Evolutionary conservation across 345 rosid species (phyloP).

Genomic region (Noccaea bulbosa): DNA sequence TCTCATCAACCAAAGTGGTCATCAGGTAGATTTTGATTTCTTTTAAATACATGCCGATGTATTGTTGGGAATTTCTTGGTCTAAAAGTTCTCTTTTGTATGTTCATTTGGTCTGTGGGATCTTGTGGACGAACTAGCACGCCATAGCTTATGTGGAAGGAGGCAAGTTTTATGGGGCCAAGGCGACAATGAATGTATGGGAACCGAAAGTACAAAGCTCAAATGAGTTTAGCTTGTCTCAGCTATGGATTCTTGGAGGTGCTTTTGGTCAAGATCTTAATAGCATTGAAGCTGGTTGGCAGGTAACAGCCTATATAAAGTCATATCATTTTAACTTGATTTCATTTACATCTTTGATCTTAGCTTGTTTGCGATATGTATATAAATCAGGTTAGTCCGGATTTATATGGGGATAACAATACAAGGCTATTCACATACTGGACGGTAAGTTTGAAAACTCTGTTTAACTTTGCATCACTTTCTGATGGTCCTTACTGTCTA

Average conservation of each 20-base stretch:
- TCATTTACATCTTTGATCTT: neutral
- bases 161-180: slow-evolving; percentile 71
- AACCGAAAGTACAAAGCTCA: slow-evolving; percentile 65
- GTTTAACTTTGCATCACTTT: neutral
- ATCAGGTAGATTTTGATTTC: slow-evolving; percentile 44
- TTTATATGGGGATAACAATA: slow-evolving; percentile 73
- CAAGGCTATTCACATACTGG: slow-evolving; percentile 82
- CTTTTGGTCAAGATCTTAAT: slow-evolving; percentile 75
- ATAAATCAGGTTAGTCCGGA: slow-evolving; percentile 68
- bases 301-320: slow-evolving; percentile 36
- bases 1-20: slow-evolving; percentile 56
- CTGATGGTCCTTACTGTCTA: neutral
- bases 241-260: slow-evolving; percentile 74
- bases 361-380: slow-evolving; percentile 1
- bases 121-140: slow-evolving; percentile 51
- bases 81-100: slow-evolving; percentile 5
- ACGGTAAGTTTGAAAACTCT: slow-evolving; percentile 52
- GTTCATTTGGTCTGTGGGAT: slow-evolving; percentile 12
- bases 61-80: slow-evolving; percentile 16
- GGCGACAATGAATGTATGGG: slow-evolving; percentile 76
- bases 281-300: slow-evolving; percentile 85
- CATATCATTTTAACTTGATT: neutral
- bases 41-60: neutral
- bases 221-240: slow-evolving; percentile 80
- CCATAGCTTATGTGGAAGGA: slow-evolving; percentile 68